Conservation (phyloP, 352 stramenopile species). For the Globisporangium emineosum region DNA sequence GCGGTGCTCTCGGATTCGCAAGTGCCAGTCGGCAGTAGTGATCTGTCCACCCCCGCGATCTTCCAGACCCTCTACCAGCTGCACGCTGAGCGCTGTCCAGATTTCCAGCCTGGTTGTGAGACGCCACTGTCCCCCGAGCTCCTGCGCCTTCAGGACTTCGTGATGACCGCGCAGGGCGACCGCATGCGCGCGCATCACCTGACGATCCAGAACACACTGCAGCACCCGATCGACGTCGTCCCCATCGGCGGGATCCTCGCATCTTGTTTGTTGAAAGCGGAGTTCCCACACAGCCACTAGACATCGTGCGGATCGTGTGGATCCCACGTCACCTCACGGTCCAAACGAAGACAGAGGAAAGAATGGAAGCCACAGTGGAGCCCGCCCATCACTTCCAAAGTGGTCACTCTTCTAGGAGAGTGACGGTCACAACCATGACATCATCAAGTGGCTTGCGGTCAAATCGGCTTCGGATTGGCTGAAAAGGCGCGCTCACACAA, state of each 20-base stretch:
- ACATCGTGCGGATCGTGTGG: neutral
- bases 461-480: neutral
- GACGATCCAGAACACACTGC: neutral
- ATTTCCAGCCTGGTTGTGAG: too few relatives aligned
- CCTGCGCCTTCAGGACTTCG: neutral
- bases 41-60: neutral
- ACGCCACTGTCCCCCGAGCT: neutral
- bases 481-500: neutral
- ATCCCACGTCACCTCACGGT: neutral
- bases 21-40: neutral
- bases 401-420: neutral
- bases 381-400: too few relatives aligned
- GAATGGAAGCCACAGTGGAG: too few relatives aligned
- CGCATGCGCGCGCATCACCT: neutral
- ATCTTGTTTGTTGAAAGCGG: neutral
- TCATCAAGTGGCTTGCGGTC: neutral
- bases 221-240: neutral
- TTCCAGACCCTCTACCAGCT: slow-evolving; percentile 3
- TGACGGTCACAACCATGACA: neutral
- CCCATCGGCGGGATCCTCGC: neutral
- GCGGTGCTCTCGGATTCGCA: slow-evolving; percentile 7
- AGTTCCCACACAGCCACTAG: neutral
- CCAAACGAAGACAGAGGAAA: too few relatives aligned
- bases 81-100: neutral
- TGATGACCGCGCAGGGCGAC: neutral